Evolutionary conservation across 2,329 filamentous ascomycete species (phyloP).

Genomic region (Diaporthe batatas): DNA sequence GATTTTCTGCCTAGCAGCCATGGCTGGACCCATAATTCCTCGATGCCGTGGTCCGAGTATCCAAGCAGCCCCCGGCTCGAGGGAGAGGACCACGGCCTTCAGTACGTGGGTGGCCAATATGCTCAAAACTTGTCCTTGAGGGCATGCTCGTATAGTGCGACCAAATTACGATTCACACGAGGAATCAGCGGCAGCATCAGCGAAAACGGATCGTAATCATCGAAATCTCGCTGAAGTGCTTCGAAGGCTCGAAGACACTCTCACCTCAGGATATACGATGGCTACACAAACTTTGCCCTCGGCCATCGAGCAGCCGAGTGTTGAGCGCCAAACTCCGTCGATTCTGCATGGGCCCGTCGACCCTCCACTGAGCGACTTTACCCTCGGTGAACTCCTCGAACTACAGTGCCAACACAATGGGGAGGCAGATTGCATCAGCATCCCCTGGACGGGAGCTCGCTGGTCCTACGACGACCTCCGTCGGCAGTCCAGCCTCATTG

Average conservation of each 20-base stretch:
- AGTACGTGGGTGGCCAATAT: not conserved
- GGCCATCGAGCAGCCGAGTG: constrained; percentile 32
- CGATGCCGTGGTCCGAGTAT: constrained; percentile 23
- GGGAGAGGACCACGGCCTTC: not conserved
- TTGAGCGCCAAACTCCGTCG: constrained; percentile 59
- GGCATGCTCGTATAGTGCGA: not conserved
- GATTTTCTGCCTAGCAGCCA: constrained; percentile 1
- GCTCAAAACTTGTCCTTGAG: not conserved
- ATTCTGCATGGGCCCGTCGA: constrained; percentile 77
- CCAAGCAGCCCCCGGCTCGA: constrained; percentile 36
- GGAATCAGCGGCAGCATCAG: not conserved
- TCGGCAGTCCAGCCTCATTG: constrained; percentile 71
- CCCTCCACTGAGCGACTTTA: constrained; percentile 78
- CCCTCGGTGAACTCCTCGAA: constrained; percentile 78
- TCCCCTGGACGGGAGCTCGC: constrained; percentile 80
- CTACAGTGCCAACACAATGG: constrained; percentile 77
- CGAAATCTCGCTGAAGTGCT: constrained; percentile 20
- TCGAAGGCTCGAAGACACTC: constrained; percentile 34
- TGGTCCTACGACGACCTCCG: constrained; percentile 79
- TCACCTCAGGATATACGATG: constrained; percentile 26
- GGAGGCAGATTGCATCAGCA: constrained; percentile 76
- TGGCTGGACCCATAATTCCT: constrained; percentile 20
- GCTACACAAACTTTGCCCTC: constrained; percentile 32
- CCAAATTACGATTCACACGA: not conserved
- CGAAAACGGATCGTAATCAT: constrained; percentile 28